Base-by-base conservation (phyloP, 441 rosid species). In the Gossypium schwendimanii region DNA sequence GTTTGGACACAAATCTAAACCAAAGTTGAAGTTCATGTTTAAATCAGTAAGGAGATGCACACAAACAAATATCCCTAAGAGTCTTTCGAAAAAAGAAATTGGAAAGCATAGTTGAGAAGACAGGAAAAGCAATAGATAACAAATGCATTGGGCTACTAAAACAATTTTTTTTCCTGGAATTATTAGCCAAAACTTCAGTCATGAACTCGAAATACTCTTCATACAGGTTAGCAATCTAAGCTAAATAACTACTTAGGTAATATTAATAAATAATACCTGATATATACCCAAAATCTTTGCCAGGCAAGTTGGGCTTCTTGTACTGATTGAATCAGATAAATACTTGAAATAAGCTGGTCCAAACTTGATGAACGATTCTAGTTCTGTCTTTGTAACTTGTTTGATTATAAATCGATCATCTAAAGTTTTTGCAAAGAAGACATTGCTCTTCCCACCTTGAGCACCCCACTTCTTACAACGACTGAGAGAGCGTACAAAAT, bases 381-480 rank as follows among this genome's bases (percentile, higher is more conserved):
- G 89, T 78, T 90, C 91, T 10, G 92, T 90, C 83, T 88, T 90
- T 28, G 95, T 83, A 68, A 90, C 95, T 83, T 88, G 90, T 78
- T 90, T 90, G 72, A 90, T 82, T 65, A 90, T 82, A 81, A 90
- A 90, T 17, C 92, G 86, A 63, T 88, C 95, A 79, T 90, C 95
- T 81, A 83, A 85, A 49, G 88, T 81, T 82, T 90, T 90, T 33
- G 95, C 95, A 80, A 90, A 90, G 82, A 88, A 90, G 70, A 83
- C 95, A 70, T 88, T 90, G 83, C 92, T 90, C 84, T 90, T 90
- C 26, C 95, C 95, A 69, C 95, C 95, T 69, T 90, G 91, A 20
- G 95, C 92, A 47, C 89, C 91, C 95, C 92, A 88, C 79, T 90
- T 88, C 84, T 85, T 87, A 81, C 95, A 90, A 36, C 88, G 92